Conservation (phyloP, 805 yeast genomes). For the Wickerhamiella siamensis region DNA sequence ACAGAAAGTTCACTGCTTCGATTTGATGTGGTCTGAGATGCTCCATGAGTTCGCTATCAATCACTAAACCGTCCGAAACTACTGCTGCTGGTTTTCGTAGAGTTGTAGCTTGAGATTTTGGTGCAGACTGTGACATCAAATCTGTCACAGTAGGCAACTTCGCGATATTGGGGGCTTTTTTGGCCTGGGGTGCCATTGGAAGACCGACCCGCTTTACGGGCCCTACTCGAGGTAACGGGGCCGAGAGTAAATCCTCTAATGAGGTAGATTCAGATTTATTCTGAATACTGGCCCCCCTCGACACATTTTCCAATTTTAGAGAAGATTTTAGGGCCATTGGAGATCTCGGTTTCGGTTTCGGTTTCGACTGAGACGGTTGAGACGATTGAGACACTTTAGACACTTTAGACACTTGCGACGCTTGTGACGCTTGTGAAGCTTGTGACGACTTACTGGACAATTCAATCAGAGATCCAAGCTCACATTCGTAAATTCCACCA, state of each 20-base stretch:
- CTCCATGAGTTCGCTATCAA: conserved; percentile 20
- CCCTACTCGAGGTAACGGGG: background rate
- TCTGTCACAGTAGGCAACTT: background rate
- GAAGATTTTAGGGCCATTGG: background rate
- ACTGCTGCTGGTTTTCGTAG: background rate
- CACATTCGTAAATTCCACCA: conserved; percentile 45
- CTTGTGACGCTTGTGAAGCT: too few relatives aligned
- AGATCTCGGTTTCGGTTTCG: background rate
- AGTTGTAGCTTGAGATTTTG: too few relatives aligned
- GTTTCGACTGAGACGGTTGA: background rate
- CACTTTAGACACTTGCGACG: too few relatives aligned
- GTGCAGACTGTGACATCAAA: too few relatives aligned
- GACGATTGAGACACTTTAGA: too few relatives aligned
- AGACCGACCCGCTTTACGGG: background rate
- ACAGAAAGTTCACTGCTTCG: conserved; percentile 70
- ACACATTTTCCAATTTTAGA: too few relatives aligned
- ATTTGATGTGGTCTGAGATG: conserved; percentile 61
- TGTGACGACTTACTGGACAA: background rate
- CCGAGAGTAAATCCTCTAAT: background rate
- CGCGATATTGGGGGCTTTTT: background rate
- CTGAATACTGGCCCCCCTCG: too few relatives aligned
- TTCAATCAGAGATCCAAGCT: conserved; percentile 3
- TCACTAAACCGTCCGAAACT: background rate
- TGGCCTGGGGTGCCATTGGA: background rate
- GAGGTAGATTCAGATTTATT: background rate